Base-by-base conservation (phyloP, 2,329 filamentous ascomycete species). In the Nannizziopsis barbatae region DNA sequence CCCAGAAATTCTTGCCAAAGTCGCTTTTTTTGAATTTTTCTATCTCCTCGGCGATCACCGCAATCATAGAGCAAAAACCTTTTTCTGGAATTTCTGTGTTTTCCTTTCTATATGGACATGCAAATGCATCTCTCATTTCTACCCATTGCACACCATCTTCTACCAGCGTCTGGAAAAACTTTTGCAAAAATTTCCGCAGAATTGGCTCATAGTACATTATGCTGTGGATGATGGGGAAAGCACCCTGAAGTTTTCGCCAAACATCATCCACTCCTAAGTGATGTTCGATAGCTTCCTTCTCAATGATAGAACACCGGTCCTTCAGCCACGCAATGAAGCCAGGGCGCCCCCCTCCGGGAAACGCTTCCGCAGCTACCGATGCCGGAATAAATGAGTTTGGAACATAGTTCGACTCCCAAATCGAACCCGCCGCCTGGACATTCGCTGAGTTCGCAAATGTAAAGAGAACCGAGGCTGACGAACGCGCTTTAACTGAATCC, bases 131-230 rank as follows among this genome's bases (percentile, higher is more conserved):
- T 45, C 87, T 76, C 52, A 95, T 70, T 62, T 96, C 92, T 11
- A 84, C 84, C 75, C 87, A 96, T 58, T 75, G 80, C 27, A 95
- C 79, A 3, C 88, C 87, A 62, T 98, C 90, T 3, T 78, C 78
- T n/a, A 81, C 73, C 17, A 95, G 72, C 42, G 82, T 75, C 42
- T 70, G 70, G 64, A 94, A 78, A 57, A 95, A 73, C 17, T 78
- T 75, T 22, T 76, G 79, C 52, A 95, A 69, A 59, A 87, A 93
- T 14, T 73, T 71, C 18, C 87, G 79, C 67, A 86, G 90, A 53
- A 96, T 86, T 11, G 89, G 89, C 66, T 95, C 90, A 66, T 95
- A 95, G 66, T 84, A 85, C 42, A 95, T 74, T 45, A 95, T 76
- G 12, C 80, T 82, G 36, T 78, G 77, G 39, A 90, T 74, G 3